phyloP scores from a whole-genome alignment of 75 land plant species.

The Selaginella tamariscina region DNA sequence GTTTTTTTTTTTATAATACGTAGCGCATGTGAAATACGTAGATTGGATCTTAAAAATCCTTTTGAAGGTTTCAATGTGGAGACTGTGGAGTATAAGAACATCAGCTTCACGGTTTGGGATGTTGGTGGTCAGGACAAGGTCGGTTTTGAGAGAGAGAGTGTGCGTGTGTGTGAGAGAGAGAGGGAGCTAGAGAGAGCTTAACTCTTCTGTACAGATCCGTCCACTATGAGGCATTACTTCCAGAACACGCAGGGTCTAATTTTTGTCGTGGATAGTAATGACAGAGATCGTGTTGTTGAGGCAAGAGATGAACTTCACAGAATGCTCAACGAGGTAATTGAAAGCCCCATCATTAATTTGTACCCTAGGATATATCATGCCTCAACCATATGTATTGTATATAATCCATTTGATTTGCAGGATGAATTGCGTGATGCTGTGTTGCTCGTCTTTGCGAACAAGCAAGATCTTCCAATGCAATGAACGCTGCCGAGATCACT shows the following conservation, averaged over 20 bases:
- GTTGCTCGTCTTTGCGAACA: constrained; percentile 77
- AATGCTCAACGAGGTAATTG: constrained; percentile 31
- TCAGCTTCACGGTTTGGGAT: constrained; percentile 64
- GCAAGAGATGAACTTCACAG: constrained; percentile 36
- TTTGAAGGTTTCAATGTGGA: constrained; percentile 59
- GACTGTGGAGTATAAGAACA: constrained; percentile 65
- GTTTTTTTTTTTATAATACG: too few relatives aligned
- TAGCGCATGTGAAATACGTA: too few relatives aligned
- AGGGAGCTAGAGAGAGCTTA: too few relatives aligned
- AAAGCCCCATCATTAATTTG: too few relatives aligned
- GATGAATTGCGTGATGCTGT: constrained; percentile 87
- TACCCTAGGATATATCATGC: too few relatives aligned
- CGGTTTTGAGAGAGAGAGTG: too few relatives aligned
- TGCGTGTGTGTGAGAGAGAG: too few relatives aligned
- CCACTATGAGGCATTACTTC: constrained; percentile 37
- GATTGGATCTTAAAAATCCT: too few relatives aligned
- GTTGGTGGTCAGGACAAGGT: constrained; percentile 55
- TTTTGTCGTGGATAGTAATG: constrained; percentile 35
- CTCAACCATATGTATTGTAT: too few relatives aligned
- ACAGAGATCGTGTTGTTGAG: constrained; percentile 27
- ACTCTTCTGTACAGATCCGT: constrained; percentile 22
- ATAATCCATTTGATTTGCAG: too few relatives aligned
- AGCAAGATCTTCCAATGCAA: constrained; percentile 91
- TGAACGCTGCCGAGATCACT: constrained; percentile 87
- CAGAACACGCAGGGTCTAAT: constrained; percentile 39